Evolutionary conservation across 345 rosid genomes (phyloP).

Genomic region (Rhizophora apiculata): DNA sequence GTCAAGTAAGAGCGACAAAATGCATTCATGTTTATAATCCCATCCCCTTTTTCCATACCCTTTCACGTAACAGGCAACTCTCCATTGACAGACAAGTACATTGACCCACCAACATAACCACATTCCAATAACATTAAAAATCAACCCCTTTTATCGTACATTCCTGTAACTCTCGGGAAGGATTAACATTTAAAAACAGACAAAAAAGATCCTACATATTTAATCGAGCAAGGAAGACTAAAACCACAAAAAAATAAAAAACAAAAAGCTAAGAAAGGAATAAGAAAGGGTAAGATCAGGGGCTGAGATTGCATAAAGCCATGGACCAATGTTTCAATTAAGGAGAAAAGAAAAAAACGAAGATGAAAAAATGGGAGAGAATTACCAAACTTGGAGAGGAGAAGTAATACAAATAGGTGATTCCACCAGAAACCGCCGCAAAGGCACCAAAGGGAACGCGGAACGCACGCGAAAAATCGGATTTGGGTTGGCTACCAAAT

Average conservation of each 20-base stretch:
- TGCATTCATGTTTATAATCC: too few relatives aligned
- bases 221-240: too few relatives aligned
- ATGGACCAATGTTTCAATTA: not conserved
- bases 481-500: slow-evolving; percentile 40
- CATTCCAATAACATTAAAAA: not conserved
- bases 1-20: too few relatives aligned
- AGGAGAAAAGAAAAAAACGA: not conserved
- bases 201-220: too few relatives aligned
- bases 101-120: not conserved
- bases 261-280: not conserved
- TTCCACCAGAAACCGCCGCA: slow-evolving; percentile 81
- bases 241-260: not conserved
- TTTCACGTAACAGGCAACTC: too few relatives aligned
- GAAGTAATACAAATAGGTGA: slow-evolving; percentile 53
- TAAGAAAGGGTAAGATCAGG: not conserved
- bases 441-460: slow-evolving; percentile 62
- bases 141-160: not conserved
- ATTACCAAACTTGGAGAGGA: slow-evolving; percentile 63
- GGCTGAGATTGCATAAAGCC: not conserved
- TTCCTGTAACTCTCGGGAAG: too few relatives aligned
- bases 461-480: slow-evolving; percentile 32
- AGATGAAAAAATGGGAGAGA: slow-evolving; percentile 2
- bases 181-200: too few relatives aligned
- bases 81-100: not conserved
- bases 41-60: too few relatives aligned